phyloP scores from a whole-genome alignment of 129 eudicot species.

The Tagetes erecta region DNA sequence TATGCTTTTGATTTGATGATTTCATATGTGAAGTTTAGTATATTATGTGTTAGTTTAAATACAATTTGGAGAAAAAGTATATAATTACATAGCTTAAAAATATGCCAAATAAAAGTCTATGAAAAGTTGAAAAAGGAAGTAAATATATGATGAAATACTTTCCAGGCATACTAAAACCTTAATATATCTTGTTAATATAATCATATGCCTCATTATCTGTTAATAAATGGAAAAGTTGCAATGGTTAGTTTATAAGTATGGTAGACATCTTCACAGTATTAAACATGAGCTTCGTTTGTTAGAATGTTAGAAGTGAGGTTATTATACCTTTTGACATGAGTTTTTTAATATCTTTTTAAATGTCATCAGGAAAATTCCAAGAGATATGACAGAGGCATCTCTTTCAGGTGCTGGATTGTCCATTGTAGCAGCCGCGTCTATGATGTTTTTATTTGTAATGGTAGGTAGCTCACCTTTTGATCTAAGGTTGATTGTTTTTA shows the following conservation, averaged over 20 bases:
- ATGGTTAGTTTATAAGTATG: neutral
- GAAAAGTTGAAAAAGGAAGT: neutral
- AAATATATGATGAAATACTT: neutral
- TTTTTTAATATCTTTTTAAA: neutral
- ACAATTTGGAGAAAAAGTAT: neutral
- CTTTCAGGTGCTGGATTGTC: constrained; percentile 96
- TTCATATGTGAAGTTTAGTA: too few species aligned
- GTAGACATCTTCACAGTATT: neutral
- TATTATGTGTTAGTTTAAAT: too few species aligned
- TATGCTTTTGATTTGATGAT: too few species aligned
- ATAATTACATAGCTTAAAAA: neutral
- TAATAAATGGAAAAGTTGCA: neutral
- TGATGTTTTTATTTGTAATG: constrained; percentile 92
- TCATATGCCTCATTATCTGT: neutral
- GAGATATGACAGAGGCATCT: constrained; percentile 98
- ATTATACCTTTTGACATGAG: constrained; percentile 11
- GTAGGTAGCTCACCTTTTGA: constrained; percentile 40
- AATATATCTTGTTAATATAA: neutral
- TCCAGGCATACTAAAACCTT: neutral
- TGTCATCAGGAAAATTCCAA: constrained; percentile 77
- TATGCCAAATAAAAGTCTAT: neutral
- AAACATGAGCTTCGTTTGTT: neutral
- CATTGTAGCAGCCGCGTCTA: constrained; percentile 71
- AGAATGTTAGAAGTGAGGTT: neutral
- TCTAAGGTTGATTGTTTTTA: neutral